Evolutionary conservation across 1,284 basidiomycete genomes (phyloP), one percentile per base, ranked within the genome.

Genomic region (Flammula alnicola): DNA sequence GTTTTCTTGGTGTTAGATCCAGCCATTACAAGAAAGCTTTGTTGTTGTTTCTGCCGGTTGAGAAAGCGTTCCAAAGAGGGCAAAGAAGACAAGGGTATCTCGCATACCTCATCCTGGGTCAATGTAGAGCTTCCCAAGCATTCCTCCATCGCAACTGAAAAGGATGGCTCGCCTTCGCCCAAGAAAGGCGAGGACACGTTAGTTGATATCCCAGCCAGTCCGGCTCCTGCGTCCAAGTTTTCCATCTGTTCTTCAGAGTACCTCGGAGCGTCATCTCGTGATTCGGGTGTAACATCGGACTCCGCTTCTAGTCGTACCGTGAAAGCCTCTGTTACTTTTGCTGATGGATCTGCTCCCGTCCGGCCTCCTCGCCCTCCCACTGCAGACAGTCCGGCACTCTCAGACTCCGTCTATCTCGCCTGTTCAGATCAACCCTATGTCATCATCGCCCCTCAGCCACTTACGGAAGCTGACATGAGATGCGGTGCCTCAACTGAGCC

Each of bases 341-440:
- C 43, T 8, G 22, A 49, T n/a, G 35, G 25, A 6, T 30, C 44
- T 11, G 46, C 51, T 4, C 64, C 64, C 11, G 40, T 49, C 1
- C 55, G 64, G 4, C 65, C 65, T 0, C 61, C 64, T 19, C 62
- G 64, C 2, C 65, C 65, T 2, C 63, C 63, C 1, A 65, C 62
- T 2, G 49, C 60, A 0, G 65, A 67, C 32, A 65, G 65, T 36
- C 63, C 65, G 5, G 47, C 54, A 2, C 58, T 63, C 25, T 56
- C 61, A 9, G 58, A 63, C 20, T 63, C 61, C 2, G 60, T 61
- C 10, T 62, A 60, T 35, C 54, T 61, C 11, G 61, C 61, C 4
- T 59, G 53, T 36, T 55, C 54, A 5, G 55, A 56, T 20, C 57
- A 59, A 14, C 56, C 57, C n/a, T 60, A 60, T 19, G 48, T 60